Percentiles rank a stretch among this genome's conserved stretches.
phyloP scores from a whole-genome alignment of 2,329 filamentous ascomycete species.

The Zymoseptoria tritici region DNA sequence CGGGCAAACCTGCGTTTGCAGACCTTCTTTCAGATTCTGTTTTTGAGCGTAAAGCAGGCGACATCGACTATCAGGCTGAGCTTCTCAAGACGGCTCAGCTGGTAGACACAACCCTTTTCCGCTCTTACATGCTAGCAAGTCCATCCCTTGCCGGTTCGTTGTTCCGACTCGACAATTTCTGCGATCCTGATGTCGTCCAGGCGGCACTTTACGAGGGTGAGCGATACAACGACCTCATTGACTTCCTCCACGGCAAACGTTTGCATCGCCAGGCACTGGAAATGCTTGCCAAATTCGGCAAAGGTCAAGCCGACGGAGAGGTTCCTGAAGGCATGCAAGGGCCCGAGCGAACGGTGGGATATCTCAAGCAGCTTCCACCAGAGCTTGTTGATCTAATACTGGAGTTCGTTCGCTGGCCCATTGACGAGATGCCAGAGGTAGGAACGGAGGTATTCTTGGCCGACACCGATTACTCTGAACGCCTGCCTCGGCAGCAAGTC shows the following conservation, averaged over 20 bases:
- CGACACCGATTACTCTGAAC: constrained; percentile 92
- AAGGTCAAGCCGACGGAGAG: constrained; percentile 40
- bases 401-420: constrained; percentile 83
- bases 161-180: constrained; percentile 95
- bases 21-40: constrained; percentile 29
- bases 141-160: constrained; percentile 79
- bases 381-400: constrained; percentile 86
- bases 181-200: constrained; percentile 90
- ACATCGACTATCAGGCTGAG: constrained; percentile 59
- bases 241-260: constrained; percentile 93
- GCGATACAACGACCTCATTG: constrained; percentile 88
- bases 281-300: constrained; percentile 73
- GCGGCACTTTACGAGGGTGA: constrained; percentile 83
- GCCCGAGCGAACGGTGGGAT: constrained; percentile 74
- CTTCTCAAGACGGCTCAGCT: constrained; percentile 70
- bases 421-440: constrained; percentile 61
- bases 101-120: constrained; percentile 90
- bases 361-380: constrained; percentile 80
- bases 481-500: constrained; percentile 68
- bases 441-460: constrained; percentile 91
- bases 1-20: constrained; percentile 38
- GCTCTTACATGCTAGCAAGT: constrained; percentile 87
- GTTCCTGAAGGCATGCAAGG: constrained; percentile 59
- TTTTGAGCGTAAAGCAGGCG: constrained; percentile 25
- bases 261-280: constrained; percentile 81